These are phyloP conservation scores for Pseudonectria buxi DNA, from an alignment of 2,329 filamentous ascomycete genomes.

Conservation along the genomic window DNA sequence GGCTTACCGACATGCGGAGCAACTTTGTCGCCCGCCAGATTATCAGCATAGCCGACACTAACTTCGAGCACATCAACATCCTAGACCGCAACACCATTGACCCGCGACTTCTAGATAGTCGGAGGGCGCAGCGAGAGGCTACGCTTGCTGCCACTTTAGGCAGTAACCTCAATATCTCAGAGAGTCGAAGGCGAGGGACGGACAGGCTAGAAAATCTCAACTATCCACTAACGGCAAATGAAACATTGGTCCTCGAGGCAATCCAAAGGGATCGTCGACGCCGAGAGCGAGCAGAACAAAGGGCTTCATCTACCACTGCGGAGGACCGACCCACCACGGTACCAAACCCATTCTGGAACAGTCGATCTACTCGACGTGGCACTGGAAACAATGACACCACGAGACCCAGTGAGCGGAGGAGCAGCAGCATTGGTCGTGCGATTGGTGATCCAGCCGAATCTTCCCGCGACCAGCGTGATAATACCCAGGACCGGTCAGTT, in stretches of 20 bases:
- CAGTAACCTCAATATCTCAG: conserved; percentile 6
- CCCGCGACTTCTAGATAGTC: conserved; percentile 42
- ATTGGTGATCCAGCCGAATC: conserved; percentile 33
- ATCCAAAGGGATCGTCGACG: conserved; percentile 47
- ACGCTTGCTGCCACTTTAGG: conserved; percentile 3
- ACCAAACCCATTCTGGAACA: conserved; percentile 8
- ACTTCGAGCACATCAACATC: conserved; percentile 50
- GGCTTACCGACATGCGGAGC: conserved; percentile 64
- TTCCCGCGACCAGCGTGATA: conserved; percentile 32
- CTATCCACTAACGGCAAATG: conserved; percentile 45
- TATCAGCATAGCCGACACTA: conserved; percentile 55
- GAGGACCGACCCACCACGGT: conserved; percentile 11
- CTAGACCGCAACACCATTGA: conserved; percentile 50
- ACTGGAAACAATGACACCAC: conserved; percentile 18
- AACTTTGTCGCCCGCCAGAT: conserved; percentile 63
- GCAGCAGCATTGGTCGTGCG: conserved; percentile 30
- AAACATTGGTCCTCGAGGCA: conserved; percentile 50
- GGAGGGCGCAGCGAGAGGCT: conserved; percentile 33
- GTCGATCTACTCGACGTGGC: conserved; percentile 10
- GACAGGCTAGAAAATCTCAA: conserved; percentile 39
- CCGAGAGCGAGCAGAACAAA: conserved; percentile 34
- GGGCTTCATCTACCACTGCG: conserved; percentile 9
- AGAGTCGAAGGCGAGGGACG: conserved; percentile 23
- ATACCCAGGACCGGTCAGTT: conserved; percentile 27
- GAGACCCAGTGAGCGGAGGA: conserved; percentile 29